Percentiles rank a stretch among this genome's conserved stretches.
Conservation (phyloP, 257 asterid genomes). For the Primulina eburnea region DNA sequence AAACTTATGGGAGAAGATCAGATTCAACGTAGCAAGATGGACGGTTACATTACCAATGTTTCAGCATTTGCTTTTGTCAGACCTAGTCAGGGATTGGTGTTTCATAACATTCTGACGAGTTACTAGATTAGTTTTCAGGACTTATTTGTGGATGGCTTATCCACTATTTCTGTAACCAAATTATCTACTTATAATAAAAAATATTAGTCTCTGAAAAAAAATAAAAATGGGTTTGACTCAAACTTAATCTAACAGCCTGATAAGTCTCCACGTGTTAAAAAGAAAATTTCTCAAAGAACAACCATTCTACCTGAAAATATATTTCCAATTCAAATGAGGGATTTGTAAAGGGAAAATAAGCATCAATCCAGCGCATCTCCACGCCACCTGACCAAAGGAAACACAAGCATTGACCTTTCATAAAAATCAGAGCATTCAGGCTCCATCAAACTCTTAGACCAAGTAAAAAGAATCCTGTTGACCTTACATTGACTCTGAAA, state of each 20-base stretch:
- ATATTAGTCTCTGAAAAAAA: no score
- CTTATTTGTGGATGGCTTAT: no score
- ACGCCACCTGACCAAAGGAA: constrained; percentile 62
- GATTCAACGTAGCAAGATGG: no score
- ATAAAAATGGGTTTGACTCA: no score
- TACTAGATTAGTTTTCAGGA: no score
- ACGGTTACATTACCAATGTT: no score
- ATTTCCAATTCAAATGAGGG: constrained; percentile 97
- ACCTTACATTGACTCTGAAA: not conserved
- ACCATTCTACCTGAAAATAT: constrained; percentile 67
- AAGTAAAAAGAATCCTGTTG: not conserved
- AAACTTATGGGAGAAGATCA: no score
- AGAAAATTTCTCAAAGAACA: not conserved
- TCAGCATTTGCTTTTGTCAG: no score
- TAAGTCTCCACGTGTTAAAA: not conserved
- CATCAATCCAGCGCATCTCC: constrained; percentile 98
- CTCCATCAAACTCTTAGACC: not conserved
- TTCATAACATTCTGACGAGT: no score
- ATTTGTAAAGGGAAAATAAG: constrained; percentile 89
- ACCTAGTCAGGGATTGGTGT: no score
- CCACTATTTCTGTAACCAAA: no score
- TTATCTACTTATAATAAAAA: no score
- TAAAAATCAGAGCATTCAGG: constrained; percentile 12
- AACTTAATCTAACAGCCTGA: not conserved
- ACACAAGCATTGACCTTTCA: constrained; percentile 15